Base-by-base conservation (phyloP, 805 yeast species). In the Kazachstania martiniae region DNA sequence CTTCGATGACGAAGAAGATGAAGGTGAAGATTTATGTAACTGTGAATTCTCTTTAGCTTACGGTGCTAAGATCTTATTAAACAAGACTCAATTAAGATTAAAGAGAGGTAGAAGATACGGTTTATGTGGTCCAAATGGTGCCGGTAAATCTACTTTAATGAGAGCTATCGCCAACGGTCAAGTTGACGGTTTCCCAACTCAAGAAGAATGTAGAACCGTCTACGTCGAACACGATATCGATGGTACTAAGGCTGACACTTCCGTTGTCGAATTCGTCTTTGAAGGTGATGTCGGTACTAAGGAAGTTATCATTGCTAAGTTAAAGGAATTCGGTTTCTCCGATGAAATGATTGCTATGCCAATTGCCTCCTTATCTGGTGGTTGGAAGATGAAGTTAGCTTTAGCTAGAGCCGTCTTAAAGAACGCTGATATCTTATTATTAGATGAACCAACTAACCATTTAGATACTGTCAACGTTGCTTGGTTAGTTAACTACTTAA, bases 341-440 rank as follows among this genome's bases (percentile, higher is more conserved):
- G 89, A 84, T 39, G 95, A 79, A 61, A 91, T 89, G 95, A 77
- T 81, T 59, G 62, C 59, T 45, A 83, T 81, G 94, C 94, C 96
- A 60, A 89, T 89, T 65, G 77, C 85, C 61, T 83, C 96, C 46
- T 76, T 91, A 55, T 91, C 98, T 61, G 98, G 98, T 80, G 98
- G 98, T 78, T 89, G 98, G 98, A 91, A 91, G 80, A 89, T 89
- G 98, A 91, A 91, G 72, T 78, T 89, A 66, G 97, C 97, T 63
- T 77, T 89, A 60, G 97, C 98, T 56, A 85, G 96, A 72, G 98
- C 98, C 61, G 96, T 89, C 60, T 78, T 89, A 70, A 84, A 83
- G 77, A 87, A 87, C 70, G 97, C 98, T 60, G 94, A 84, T 68
- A 91, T 89, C 62, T 74, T 89, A 67, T 74, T 89, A 68, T 80